phyloP scores from a whole-genome alignment of 2,329 filamentous ascomycete genomes.

The Diaporthe ampelina region DNA sequence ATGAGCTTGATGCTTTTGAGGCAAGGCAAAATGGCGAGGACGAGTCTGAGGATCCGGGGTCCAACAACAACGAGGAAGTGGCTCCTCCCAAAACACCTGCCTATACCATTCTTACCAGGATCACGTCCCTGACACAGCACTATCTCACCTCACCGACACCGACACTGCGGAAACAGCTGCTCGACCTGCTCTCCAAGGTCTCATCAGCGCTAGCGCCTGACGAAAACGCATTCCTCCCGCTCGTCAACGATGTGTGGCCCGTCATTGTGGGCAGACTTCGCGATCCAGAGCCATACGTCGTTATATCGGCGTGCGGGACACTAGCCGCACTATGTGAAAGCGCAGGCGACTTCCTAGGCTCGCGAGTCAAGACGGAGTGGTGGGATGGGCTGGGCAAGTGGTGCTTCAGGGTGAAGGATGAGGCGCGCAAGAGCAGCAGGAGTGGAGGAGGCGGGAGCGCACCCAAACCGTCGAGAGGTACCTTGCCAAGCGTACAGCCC shows the following conservation, averaged over 20 bases:
- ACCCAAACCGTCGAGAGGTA: neutral
- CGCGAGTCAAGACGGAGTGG: conserved; percentile 83
- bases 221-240: conserved; percentile 86
- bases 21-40: conserved; percentile 48
- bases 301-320: conserved; percentile 77
- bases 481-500: conserved; percentile 31
- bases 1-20: conserved; percentile 50
- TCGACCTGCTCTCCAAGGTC: conserved; percentile 81
- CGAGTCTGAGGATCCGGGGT: conserved; percentile 52
- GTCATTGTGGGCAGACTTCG: conserved; percentile 78
- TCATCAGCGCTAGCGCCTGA: conserved; percentile 80
- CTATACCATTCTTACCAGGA: conserved; percentile 84
- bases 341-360: conserved; percentile 85
- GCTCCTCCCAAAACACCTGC: conserved; percentile 78
- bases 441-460: conserved; percentile 15
- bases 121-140: conserved; percentile 87
- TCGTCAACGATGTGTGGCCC: conserved; percentile 93
- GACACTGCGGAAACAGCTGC: conserved; percentile 81
- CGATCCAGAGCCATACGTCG: conserved; percentile 77
- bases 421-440: conserved; percentile 49
- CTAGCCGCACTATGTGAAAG: conserved; percentile 77
- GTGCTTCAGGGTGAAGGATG: conserved; percentile 60
- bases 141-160: conserved; percentile 90
- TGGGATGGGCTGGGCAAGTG: conserved; percentile 64
- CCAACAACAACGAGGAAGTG: conserved; percentile 49